Base-by-base conservation (phyloP, 768 basidiomycete genomes). In the Sarcomyxa edulis region DNA sequence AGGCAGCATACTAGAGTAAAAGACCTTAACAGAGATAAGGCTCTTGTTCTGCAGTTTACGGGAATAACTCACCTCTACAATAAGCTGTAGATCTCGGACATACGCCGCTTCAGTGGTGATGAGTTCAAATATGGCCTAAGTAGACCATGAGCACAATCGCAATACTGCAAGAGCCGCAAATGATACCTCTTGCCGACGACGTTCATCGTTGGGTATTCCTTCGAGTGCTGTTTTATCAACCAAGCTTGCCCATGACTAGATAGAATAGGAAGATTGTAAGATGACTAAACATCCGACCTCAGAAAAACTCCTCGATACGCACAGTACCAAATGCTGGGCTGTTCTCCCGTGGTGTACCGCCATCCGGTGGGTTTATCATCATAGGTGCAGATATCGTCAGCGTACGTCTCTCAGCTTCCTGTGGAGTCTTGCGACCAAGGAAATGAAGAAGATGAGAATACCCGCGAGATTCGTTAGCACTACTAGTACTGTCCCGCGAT, bases 81-180 rank as follows among this genome's bases (percentile, higher is more conserved):
- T 81, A 22, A 95, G 71, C 52, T 99, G 95, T 20, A 97, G 59
- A 55, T 94, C 89, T 16, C 91, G 74, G 31, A 97, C 91, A 51
- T 96, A 99, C 0, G 86, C 78, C 6, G 70, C 73, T 58, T 99
- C 95, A 0, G 95, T 98, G 5, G 74, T 73, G 48, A 98, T 95
- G 37, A 98, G 71, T 62, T 99, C 95, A 48, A 97, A 98, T 36
- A 96, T 95, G 0, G 89, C 84, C 81, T 86, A 47, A 2, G 23
- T 10, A 36, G 30, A 14, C 7, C 22, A 7, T n/a, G n/a, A n/a
- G n/a, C n/a, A n/a, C n/a, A n/a, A n/a, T n/a, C 14, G 28, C 19
- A 22, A 23, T 14, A 21, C n/a, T 15, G 8, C 7, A 32, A 21
- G 20, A 15, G 14, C 15, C 28, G 2, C 35, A 6, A 27, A 3